These are phyloP conservation scores for Balakata baccata DNA, from an alignment of 345 rosid species.

Conservation along the genomic window DNA sequence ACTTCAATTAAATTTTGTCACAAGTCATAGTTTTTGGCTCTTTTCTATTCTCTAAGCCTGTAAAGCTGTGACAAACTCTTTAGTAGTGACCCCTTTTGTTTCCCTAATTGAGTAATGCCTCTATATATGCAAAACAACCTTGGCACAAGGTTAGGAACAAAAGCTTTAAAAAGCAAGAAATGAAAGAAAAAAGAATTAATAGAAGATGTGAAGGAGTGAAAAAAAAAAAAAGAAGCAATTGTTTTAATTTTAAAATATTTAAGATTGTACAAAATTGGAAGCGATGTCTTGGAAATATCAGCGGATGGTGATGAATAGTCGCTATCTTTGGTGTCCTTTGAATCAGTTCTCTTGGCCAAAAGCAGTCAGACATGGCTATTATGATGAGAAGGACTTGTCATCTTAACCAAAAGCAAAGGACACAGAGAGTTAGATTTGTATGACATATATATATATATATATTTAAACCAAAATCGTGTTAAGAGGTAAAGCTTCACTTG, in stretches of 20 bases:
- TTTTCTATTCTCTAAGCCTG: not conserved
- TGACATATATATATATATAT: too few species aligned
- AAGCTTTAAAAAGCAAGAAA: not conserved
- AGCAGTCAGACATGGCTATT: slow-evolving; percentile 62
- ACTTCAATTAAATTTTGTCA: too few species aligned
- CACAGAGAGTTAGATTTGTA: slow-evolving; percentile 5
- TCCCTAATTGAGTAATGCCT: slow-evolving; percentile 25
- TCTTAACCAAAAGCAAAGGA: slow-evolving; percentile 26
- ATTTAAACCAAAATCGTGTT: not conserved
- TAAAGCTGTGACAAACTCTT: not conserved
- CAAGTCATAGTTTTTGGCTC: too few species aligned
- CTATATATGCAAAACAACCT: not conserved
- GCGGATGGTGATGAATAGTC: slow-evolving; percentile 62
- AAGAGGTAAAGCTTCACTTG: not conserved
- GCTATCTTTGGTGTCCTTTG: slow-evolving; percentile 53
- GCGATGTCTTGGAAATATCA: slow-evolving; percentile 43
- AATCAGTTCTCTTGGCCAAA: slow-evolving; percentile 54
- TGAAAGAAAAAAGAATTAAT: not conserved
- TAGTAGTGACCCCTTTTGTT: slow-evolving; percentile 14
- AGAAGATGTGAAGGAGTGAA: not conserved
- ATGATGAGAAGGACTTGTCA: slow-evolving; percentile 81
- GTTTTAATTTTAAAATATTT: too few species aligned
- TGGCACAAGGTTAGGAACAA: not conserved
- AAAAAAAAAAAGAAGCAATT: slow-evolving; percentile 11
- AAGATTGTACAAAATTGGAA: too few species aligned